These are phyloP conservation scores for Geotrichum ghanense DNA, from an alignment of 805 yeast genomes.

Conservation along the genomic window DNA sequence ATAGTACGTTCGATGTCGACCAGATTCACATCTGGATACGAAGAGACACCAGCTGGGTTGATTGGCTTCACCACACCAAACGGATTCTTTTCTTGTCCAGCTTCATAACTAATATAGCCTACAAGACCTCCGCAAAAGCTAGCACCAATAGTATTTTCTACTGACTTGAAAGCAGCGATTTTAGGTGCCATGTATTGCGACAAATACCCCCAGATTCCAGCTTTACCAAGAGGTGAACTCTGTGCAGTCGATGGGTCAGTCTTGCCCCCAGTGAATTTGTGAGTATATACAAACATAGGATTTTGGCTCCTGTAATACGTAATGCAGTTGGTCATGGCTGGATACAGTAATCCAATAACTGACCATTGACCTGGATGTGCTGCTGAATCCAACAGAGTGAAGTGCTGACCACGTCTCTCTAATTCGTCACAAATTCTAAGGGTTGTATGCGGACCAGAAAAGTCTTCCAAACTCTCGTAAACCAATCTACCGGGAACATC, in stretches of 20 bases:
- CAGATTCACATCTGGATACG: conserved; percentile 54
- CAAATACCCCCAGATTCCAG: conserved; percentile 39
- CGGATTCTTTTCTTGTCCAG: conserved; percentile 34
- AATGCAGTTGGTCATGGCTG: conserved; percentile 7
- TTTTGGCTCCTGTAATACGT: conserved; percentile 13
- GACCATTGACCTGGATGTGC: conserved; percentile 82
- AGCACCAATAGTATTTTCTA: conserved; percentile 25
- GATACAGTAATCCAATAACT: conserved; percentile 50
- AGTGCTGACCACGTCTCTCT: conserved; percentile 27
- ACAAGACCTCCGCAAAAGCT: conserved; percentile 90
- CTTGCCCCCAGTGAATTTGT: conserved; percentile 9
- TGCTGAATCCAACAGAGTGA: conserved; percentile 64
- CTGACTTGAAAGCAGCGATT: conserved; percentile 12
- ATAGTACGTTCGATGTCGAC: conserved; percentile 59
- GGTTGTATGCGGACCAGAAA: conserved; percentile 17
- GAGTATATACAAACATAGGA: conserved; percentile 9
- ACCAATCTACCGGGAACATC: not conserved
- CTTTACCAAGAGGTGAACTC: conserved; percentile 2
- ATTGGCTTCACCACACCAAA: conserved; percentile 22
- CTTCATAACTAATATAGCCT: conserved; percentile 78
- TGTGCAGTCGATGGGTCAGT: conserved; percentile 4
- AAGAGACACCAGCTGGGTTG: conserved; percentile 28
- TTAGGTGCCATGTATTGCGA: conserved; percentile 36
- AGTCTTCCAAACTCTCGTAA: not conserved
- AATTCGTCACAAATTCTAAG: conserved; percentile 43